These are phyloP conservation scores for Hypoxylon lienhwacheense DNA, from an alignment of 495 filamentous ascomycete species.

Conservation along the genomic window DNA sequence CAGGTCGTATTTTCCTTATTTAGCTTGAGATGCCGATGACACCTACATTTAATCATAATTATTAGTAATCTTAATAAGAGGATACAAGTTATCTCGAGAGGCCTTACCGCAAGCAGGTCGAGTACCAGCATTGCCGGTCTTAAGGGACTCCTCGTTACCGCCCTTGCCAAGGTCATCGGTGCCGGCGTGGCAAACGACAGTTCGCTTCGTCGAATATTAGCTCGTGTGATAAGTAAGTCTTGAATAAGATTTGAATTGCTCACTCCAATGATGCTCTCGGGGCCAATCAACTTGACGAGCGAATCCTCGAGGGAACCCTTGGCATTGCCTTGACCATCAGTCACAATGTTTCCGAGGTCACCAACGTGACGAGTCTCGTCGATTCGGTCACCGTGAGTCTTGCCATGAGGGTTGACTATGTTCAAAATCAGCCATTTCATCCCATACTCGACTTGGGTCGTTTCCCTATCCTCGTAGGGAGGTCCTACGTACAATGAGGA, in stretches of 20 bases:
- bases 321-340: constrained; percentile 86
- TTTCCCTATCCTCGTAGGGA: neutral
- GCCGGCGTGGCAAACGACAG: constrained; percentile 89
- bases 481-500: constrained; percentile 76
- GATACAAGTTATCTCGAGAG: constrained; percentile 21
- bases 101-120: constrained; percentile 90
- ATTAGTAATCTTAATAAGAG: neutral
- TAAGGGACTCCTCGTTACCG: constrained; percentile 88
- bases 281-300: constrained; percentile 90
- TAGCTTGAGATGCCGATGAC: constrained; percentile 84
- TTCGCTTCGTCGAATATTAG: constrained; percentile 61
- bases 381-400: constrained; percentile 84
- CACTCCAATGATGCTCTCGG: constrained; percentile 94
- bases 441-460: neutral
- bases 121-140: constrained; percentile 91
- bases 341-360: constrained; percentile 95
- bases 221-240: neutral
- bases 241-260: constrained; percentile 39
- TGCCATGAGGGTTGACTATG: constrained; percentile 89
- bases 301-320: constrained; percentile 74
- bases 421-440: constrained; percentile 8
- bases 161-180: constrained; percentile 95
- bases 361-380: constrained; percentile 90
- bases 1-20: too few species aligned
- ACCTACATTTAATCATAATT: constrained; percentile 52